Conservation (phyloP, 2,329 filamentous ascomycete genomes). For the Cercospora nicotianae region DNA sequence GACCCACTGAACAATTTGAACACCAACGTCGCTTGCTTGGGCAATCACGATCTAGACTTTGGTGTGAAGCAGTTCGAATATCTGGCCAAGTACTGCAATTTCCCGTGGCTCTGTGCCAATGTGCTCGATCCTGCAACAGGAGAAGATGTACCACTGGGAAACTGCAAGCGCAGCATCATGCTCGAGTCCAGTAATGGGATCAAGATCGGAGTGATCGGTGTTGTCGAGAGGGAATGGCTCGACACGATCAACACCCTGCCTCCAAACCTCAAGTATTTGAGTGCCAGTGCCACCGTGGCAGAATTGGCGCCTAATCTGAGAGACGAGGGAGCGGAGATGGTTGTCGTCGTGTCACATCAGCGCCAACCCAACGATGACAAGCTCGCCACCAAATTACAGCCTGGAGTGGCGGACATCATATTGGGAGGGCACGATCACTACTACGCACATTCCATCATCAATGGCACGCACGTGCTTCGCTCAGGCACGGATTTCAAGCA, state of each 20-base stretch:
- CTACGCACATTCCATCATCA: conserved; percentile 75
- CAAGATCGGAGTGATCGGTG: conserved; percentile 80
- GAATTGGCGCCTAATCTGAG: conserved; percentile 73
- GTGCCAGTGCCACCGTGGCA: conserved; percentile 71
- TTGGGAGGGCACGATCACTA: conserved; percentile 89
- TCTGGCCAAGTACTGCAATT: conserved; percentile 71
- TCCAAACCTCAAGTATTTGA: conserved; percentile 77
- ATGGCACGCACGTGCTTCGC: conserved; percentile 78
- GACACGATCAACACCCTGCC: conserved; percentile 85
- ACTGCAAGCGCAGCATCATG: conserved; percentile 73
- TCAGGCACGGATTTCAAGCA: conserved; percentile 93
- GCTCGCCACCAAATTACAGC: conserved; percentile 68
- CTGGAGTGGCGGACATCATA: conserved; percentile 75
- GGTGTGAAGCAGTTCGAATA: conserved; percentile 77
- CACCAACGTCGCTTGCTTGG: conserved; percentile 78
- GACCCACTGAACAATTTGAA: conserved; percentile 75
- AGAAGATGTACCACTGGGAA: conserved; percentile 70
- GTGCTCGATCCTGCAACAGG: conserved; percentile 81
- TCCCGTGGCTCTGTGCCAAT: conserved; percentile 89
- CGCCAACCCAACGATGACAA: conserved; percentile 88
- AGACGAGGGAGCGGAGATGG: conserved; percentile 74
- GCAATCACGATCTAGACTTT: conserved; percentile 94
- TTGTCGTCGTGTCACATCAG: conserved; percentile 81
- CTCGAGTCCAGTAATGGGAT: conserved; percentile 78
- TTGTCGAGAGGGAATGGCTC: conserved; percentile 85